Percentiles rank a stretch among this genome's conserved stretches.
phyloP scores from a whole-genome alignment of 768 basidiomycete genomes.

The Naganishia vaughanmartiniae region DNA sequence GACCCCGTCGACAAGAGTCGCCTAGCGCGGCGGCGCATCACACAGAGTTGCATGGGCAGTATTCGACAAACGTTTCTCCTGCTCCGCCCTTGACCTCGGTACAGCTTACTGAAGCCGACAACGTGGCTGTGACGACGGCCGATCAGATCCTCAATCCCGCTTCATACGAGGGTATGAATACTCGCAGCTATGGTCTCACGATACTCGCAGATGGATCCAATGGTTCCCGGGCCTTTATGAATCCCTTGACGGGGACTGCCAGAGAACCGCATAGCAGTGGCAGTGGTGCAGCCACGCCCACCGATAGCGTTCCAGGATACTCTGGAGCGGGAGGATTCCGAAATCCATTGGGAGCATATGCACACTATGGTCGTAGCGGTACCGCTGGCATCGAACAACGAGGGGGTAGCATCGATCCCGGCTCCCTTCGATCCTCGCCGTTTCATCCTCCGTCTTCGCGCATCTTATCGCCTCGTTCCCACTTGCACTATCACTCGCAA shows the following conservation, averaged over 20 bases:
- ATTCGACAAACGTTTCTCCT: constrained; percentile 15
- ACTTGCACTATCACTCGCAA: background rate
- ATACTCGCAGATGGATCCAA: constrained; percentile 21
- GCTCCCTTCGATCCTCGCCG: constrained; percentile 11
- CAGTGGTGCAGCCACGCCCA: constrained; percentile 8
- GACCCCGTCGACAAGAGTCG: background rate
- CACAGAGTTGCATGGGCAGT: background rate
- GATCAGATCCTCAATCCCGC: constrained; percentile 13
- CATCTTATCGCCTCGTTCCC: background rate
- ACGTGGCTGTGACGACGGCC: background rate
- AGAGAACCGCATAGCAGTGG: constrained; percentile 21
- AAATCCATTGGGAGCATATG: constrained; percentile 4
- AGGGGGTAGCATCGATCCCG: constrained; percentile 19
- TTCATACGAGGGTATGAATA: constrained; percentile 21
- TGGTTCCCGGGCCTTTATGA: constrained; percentile 16
- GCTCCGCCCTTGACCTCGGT: background rate
- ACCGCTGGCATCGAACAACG: constrained; percentile 3
- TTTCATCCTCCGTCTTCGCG: constrained; percentile 4
- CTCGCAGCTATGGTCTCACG: constrained; percentile 21
- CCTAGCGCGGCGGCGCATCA: background rate
- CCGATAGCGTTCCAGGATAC: background rate
- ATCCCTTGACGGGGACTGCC: constrained; percentile 17
- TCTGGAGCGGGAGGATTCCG: background rate
- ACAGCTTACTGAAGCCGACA: background rate
- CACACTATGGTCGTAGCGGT: background rate